Percentiles rank a stretch among this genome's conserved stretches.
Conservation (phyloP, 768 basidiomycete species). For the Hydnomerulius pinastri region DNA sequence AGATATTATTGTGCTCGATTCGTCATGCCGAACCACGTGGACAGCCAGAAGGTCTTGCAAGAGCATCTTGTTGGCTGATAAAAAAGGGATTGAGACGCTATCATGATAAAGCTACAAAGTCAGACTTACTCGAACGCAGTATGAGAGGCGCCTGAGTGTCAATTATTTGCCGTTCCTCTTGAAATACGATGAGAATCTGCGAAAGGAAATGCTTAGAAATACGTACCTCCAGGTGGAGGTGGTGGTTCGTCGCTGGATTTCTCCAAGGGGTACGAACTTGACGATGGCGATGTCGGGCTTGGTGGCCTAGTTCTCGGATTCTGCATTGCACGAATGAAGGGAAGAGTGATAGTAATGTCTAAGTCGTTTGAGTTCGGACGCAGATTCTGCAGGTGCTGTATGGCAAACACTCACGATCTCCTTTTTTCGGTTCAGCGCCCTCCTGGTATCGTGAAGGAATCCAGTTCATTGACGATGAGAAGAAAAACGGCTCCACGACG, state of each 20-base stretch:
- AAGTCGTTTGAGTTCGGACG: neutral
- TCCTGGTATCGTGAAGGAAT: conserved; percentile 69
- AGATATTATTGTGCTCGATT: conserved; percentile 27
- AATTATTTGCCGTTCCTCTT: conserved; percentile 37
- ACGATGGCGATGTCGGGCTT: neutral
- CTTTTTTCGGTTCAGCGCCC: conserved; percentile 35
- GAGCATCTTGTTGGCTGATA: conserved; percentile 21
- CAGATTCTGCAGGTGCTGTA: conserved; percentile 13
- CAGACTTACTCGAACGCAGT: conserved; percentile 34
- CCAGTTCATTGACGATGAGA: conserved; percentile 64
- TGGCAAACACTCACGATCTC: conserved; percentile 57
- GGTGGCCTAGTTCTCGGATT: conserved; percentile 9
- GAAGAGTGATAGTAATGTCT: conserved; percentile 60
- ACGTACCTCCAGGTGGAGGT: conserved; percentile 9
- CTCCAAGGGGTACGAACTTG: too few species aligned
- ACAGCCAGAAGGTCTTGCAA: conserved; percentile 52
- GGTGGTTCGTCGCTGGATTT: neutral
- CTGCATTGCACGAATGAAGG: conserved; percentile 47
- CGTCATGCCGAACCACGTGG: conserved; percentile 46
- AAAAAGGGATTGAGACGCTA: neutral
- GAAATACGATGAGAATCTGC: neutral
- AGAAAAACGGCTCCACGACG: conserved; percentile 64
- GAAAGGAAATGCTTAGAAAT: neutral
- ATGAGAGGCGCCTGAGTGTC: conserved; percentile 53
- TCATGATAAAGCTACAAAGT: neutral